Percentiles rank a stretch among this genome's conserved stretches.
Conservation (phyloP, 2,329 filamentous ascomycete genomes). For the Diplodia intermedia region DNA sequence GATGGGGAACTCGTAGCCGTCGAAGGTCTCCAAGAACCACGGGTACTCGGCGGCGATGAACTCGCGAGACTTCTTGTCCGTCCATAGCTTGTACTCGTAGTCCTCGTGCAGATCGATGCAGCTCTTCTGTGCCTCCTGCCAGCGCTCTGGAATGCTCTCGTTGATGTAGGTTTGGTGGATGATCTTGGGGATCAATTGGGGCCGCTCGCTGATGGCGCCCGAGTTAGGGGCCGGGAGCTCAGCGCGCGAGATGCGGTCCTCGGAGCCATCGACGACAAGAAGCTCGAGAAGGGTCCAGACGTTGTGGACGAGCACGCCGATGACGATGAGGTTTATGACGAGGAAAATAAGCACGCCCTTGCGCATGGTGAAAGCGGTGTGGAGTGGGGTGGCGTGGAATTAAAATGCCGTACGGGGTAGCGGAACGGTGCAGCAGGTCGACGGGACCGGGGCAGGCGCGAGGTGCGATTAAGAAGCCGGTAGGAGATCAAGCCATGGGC, state of each 20-base stretch:
- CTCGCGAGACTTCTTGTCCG: conserved; percentile 70
- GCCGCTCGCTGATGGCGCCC: conserved; percentile 61
- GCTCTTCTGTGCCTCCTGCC: conserved; percentile 69
- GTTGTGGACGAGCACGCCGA: conserved; percentile 69
- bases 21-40: conserved; percentile 78
- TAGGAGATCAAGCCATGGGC: conserved; percentile 20
- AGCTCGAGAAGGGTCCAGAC: conserved; percentile 76
- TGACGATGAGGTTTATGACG: conserved; percentile 67
- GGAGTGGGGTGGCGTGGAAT: conserved; percentile 13
- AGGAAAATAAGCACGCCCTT: conserved; percentile 68
- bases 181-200: conserved; percentile 74
- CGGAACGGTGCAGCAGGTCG: background rate
- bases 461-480: conserved; percentile 24
- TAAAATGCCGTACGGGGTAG: conserved; percentile 28
- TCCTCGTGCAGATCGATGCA: conserved; percentile 72
- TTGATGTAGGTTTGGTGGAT: conserved; percentile 81
- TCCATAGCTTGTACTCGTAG: conserved; percentile 84
- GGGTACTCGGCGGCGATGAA: conserved; percentile 73
- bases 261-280: conserved; percentile 70
- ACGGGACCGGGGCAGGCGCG: conserved; percentile 4
- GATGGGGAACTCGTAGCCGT: conserved; percentile 75
- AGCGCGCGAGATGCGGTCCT: conserved; percentile 69
- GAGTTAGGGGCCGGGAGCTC: conserved; percentile 72
- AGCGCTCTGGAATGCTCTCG: conserved; percentile 70
- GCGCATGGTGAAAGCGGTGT: conserved; percentile 58